These are phyloP conservation scores for Heracleum sosnowskyi DNA, from an alignment of 129 eudicot species.

Conservation along the genomic window DNA sequence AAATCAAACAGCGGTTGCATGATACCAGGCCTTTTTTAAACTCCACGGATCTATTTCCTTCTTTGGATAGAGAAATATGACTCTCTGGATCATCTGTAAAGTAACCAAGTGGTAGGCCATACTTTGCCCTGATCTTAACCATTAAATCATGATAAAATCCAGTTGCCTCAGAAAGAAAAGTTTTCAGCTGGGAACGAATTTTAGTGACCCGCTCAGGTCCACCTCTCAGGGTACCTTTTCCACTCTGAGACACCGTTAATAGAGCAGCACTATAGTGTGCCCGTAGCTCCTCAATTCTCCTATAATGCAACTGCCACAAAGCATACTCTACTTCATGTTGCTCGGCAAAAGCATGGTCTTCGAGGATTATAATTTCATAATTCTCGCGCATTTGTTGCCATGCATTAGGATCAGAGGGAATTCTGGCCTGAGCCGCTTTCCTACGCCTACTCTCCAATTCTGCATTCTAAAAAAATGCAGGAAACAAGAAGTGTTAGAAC, in stretches of 20 bases:
- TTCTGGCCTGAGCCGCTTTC: slow-evolving; percentile 78
- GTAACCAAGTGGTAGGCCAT: slow-evolving; percentile 64
- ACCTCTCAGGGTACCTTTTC: slow-evolving; percentile 49
- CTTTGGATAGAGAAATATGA: slow-evolving; percentile 38
- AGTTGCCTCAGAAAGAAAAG: slow-evolving; percentile 91
- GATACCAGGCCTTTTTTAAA: slow-evolving; percentile 72
- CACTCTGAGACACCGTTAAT: slow-evolving; percentile 51
- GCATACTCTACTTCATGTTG: slow-evolving; percentile 83
- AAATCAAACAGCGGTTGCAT: slow-evolving; percentile 85
- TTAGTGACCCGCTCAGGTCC: slow-evolving; percentile 67
- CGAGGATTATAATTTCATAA: slow-evolving; percentile 73
- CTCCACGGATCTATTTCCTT: slow-evolving; percentile 50
- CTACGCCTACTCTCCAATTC: slow-evolving; percentile 77
- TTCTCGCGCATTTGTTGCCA: slow-evolving; percentile 94
- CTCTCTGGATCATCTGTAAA: slow-evolving; percentile 50
- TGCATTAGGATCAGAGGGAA: slow-evolving; percentile 68
- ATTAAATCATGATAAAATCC: slow-evolving; percentile 94
- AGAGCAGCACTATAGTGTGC: slow-evolving; percentile 60
- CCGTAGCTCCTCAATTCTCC: slow-evolving; percentile 77
- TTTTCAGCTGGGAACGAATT: slow-evolving; percentile 82
- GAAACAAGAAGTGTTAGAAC: not conserved
- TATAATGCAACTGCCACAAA: slow-evolving; percentile 90
- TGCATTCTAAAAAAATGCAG: slow-evolving; percentile 37
- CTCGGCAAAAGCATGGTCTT: slow-evolving; percentile 80
- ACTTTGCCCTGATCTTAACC: slow-evolving; percentile 81